Percentiles rank a stretch among this genome's conserved stretches.
These are phyloP conservation scores for Fusarium beomiforme DNA, from an alignment of 2,329 filamentous ascomycete species.

Conservation along the genomic window DNA sequence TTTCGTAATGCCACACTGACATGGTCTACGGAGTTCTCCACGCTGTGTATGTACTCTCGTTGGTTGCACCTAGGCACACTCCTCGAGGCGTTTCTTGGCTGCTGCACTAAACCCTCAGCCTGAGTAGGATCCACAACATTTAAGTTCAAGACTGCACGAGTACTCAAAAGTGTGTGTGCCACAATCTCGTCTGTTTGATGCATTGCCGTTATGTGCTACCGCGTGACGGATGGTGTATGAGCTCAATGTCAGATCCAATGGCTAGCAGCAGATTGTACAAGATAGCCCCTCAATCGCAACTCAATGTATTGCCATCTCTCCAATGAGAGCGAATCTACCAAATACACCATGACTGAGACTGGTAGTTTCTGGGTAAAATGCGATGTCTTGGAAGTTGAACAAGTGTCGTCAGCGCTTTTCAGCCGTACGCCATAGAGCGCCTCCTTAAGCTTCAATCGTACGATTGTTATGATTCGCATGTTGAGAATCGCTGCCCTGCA, in stretches of 20 bases:
- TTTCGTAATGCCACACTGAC: constrained; percentile 24
- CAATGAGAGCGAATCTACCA: neutral
- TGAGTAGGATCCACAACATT: neutral
- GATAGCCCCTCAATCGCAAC: constrained; percentile 3
- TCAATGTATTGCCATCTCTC: constrained; percentile 1
- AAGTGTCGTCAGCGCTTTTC: constrained; percentile 11
- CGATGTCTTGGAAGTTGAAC: constrained; percentile 6
- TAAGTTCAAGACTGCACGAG: neutral
- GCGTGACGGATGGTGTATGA: constrained; percentile 2
- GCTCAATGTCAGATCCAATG: neutral
- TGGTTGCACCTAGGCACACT: constrained; percentile 8
- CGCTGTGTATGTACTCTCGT: neutral
- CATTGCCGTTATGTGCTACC: constrained; percentile 26
- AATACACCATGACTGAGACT: constrained; percentile 14
- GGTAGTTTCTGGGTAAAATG: constrained; percentile 9
- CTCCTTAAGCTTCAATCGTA: constrained; percentile 27
- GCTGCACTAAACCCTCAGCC: constrained; percentile 9
- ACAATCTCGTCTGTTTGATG: constrained; percentile 12
- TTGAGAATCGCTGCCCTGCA: neutral
- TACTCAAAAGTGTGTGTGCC: constrained; percentile 4
- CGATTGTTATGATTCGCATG: constrained; percentile 16
- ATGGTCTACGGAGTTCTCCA: constrained; percentile 14
- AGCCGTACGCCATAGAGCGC: constrained; percentile 11
- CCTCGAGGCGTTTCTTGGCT: constrained; percentile 27
- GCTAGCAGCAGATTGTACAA: neutral